These are phyloP conservation scores for Lyophyllum semitale DNA, from an alignment of 768 basidiomycete genomes.

Conservation along the genomic window DNA sequence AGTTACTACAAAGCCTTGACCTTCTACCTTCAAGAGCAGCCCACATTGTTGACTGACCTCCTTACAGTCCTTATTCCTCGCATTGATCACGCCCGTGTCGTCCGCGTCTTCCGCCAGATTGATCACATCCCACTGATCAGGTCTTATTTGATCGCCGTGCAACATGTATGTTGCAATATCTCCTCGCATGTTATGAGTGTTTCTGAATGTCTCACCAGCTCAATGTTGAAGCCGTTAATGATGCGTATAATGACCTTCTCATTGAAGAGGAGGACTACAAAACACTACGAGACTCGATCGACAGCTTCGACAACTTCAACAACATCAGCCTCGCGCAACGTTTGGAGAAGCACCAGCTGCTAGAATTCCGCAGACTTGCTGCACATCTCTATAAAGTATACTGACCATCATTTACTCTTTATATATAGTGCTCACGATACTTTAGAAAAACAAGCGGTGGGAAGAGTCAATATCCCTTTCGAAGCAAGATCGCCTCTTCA, in stretches of 20 bases:
- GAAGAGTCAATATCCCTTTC: constrained; percentile 94
- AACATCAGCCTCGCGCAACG: constrained; percentile 83
- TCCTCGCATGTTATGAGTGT: not conserved
- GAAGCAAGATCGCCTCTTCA: constrained; percentile 96
- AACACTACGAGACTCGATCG: constrained; percentile 95
- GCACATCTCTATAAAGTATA: constrained; percentile 93
- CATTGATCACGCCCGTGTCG: constrained; percentile 93
- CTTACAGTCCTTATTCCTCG: constrained; percentile 90
- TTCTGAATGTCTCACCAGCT: constrained; percentile 71
- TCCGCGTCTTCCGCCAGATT: constrained; percentile 92
- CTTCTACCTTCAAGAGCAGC: constrained; percentile 94
- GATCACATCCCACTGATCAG: constrained; percentile 96
- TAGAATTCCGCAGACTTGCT: constrained; percentile 94
- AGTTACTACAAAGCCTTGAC: constrained; percentile 95
- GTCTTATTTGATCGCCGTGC: constrained; percentile 95
- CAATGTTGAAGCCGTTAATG: constrained; percentile 96
- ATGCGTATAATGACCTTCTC: constrained; percentile 96
- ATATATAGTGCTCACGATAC: not conserved
- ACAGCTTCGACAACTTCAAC: constrained; percentile 98
- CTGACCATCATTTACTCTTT: not conserved
- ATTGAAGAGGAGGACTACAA: constrained; percentile 99
- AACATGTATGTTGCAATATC: constrained; percentile 64
- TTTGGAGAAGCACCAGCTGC: constrained; percentile 85
- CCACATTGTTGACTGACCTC: constrained; percentile 90
- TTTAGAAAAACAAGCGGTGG: constrained; percentile 91